phyloP scores from a whole-genome alignment of 805 yeast species.

The Kodamaea hsintzibuensis region DNA sequence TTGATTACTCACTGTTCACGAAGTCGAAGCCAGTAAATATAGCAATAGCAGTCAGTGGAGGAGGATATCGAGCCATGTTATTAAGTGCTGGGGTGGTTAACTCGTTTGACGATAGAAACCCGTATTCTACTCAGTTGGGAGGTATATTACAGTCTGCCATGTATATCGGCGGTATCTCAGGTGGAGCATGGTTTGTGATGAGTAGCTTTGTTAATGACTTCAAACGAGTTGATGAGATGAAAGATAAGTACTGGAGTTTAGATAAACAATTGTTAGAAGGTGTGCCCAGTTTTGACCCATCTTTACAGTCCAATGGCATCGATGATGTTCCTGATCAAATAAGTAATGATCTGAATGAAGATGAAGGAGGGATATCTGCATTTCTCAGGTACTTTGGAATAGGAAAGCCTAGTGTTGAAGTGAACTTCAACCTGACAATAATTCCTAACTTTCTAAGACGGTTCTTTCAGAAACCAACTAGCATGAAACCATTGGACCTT shows the following conservation, averaged over 20 bases:
- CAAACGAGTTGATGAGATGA: conserved; percentile 25
- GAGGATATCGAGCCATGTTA: conserved; percentile 61
- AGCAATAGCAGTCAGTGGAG: conserved; percentile 50
- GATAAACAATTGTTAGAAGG: conserved; percentile 55
- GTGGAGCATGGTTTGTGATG: conserved; percentile 73
- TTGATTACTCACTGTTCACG: conserved; percentile 27
- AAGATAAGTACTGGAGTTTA: conserved; percentile 41
- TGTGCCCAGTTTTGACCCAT: conserved; percentile 51
- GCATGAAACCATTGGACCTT: background rate
- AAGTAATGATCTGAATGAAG: background rate
- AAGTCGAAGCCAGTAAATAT: conserved; percentile 23
- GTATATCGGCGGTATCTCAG: conserved; percentile 67
- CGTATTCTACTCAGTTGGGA: conserved; percentile 36
- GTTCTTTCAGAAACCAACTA: background rate
- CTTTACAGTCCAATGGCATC: background rate
- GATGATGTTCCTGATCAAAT: too few species aligned
- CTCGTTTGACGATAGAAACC: conserved; percentile 51
- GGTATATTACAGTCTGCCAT: conserved; percentile 56
- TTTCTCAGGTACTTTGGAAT: background rate
- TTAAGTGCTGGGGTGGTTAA: conserved; percentile 56
- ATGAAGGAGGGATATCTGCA: background rate
- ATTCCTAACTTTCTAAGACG: background rate
- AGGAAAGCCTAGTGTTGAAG: background rate
- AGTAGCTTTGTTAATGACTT: conserved; percentile 35
- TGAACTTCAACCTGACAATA: background rate